Base-by-base conservation (phyloP, 257 asterid genomes). In the Solanum clarkiae region DNA sequence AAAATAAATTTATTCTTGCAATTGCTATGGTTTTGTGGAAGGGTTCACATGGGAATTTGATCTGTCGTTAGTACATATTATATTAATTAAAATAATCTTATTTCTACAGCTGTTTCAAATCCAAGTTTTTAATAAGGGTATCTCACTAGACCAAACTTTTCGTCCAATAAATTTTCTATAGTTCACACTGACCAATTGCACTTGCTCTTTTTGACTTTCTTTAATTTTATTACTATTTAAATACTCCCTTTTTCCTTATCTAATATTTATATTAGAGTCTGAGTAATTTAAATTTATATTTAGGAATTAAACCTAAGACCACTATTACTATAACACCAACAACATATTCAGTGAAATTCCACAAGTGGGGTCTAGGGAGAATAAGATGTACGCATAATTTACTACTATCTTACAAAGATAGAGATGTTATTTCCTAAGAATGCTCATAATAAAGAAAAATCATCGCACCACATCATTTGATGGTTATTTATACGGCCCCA, bases 41-140 rank as follows among this genome's bases (percentile, higher is more conserved):
- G 60, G 44, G 22, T 54, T 87, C 85, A 80, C 88, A 85, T 83
- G 89, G 53, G 56, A 79, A 83, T 89, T 70, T 85, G 88, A 87
- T 87, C 89, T 87, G 90, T 87, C 90, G 10, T 70, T 70, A 69
- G 11, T 32, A 68, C 29, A 32, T 68, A 51, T 29, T 59, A 68
- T 44, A 51, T 13, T 51, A 44, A 80, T 51, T 51, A 66, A 80
- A 84, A 49, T 82, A 66, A 60, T 14, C 26, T 24, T 69, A n/a
- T 20, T 83, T 85, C 75, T 60, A 89, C 88, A 89, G 85, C 68
- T 87, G 87, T 85, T 85, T 53, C 75, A 68, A 53, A 79, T 45
- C 70, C 75, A 60, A 71, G 59, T 71, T 5, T 5, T 84, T 84
- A 60, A 32, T 84, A 13, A 26, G 71, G 86, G 80, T 47, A 42